phyloP scores from a whole-genome alignment of 2,329 filamentous ascomycete species.

The Colletotrichum sojae region DNA sequence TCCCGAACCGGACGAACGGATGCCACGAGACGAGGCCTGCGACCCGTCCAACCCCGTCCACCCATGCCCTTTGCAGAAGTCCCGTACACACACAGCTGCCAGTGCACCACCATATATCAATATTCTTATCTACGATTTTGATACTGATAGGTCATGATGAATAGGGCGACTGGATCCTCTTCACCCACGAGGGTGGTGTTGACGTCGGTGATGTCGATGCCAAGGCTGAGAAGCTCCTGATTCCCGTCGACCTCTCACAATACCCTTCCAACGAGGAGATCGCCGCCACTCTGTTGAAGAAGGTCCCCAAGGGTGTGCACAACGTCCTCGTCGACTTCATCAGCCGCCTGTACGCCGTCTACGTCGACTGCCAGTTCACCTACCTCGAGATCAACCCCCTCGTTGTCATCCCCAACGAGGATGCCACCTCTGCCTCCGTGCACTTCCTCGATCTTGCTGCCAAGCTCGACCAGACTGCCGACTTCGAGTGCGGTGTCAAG shows the following conservation, averaged over 20 bases:
- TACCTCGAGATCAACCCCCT: conserved; percentile 99
- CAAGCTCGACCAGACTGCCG: conserved; percentile 98
- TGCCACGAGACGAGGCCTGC: conserved; percentile 50
- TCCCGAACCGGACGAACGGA: conserved; percentile 56
- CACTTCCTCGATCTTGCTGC: conserved; percentile 99
- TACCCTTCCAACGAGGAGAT: conserved; percentile 98
- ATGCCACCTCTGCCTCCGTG: conserved; percentile 92
- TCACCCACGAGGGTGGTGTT: conserved; percentile 99
- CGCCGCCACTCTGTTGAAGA: conserved; percentile 85
- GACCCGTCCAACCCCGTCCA: conserved; percentile 30
- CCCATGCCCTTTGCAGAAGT: conserved; percentile 29
- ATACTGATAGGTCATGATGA: conserved; percentile 35
- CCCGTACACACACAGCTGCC: conserved; percentile 22
- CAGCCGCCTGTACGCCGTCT: conserved; percentile 96
- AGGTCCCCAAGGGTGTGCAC: conserved; percentile 95
- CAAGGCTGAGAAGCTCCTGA: conserved; percentile 98
- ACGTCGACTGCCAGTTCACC: conserved; percentile 99
- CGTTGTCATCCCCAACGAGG: conserved; percentile 95
- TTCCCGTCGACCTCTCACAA: conserved; percentile 93
- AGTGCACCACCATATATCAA: neutral
- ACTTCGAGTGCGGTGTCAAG: conserved; percentile 99
- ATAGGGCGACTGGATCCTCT: conserved; percentile 99
- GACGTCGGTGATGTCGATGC: conserved; percentile 99
- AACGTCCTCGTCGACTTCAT: conserved; percentile 99
- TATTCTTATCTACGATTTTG: neutral